phyloP scores from a whole-genome alignment of 805 yeast species.

The Wickerhamomyces pijperi region DNA sequence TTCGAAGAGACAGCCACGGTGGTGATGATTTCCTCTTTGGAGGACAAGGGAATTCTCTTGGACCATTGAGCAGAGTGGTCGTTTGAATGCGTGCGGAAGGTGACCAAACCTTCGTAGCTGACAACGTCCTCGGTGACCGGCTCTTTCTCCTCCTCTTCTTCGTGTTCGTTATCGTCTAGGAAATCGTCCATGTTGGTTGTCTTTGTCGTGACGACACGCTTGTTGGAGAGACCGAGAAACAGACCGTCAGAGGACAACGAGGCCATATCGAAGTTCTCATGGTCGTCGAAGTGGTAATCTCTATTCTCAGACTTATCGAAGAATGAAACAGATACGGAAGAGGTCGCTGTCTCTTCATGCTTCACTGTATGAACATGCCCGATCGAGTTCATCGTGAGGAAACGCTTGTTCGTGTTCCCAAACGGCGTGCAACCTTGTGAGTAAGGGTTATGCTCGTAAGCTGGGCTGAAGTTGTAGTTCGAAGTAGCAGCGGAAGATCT shows the following conservation, averaged over 20 bases:
- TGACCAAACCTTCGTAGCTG: not conserved
- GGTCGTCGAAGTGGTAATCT: constrained; percentile 69
- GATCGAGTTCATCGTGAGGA: constrained; percentile 64
- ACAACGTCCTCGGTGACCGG: not conserved
- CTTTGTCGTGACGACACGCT: constrained; percentile 16
- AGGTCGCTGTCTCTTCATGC: constrained; percentile 38
- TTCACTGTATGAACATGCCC: constrained; percentile 79
- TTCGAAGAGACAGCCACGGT: constrained; percentile 56
- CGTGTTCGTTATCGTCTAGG: constrained; percentile 18
- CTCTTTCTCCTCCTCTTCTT: not conserved
- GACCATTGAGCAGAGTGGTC: constrained; percentile 64
- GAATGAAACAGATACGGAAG: constrained; percentile 77
- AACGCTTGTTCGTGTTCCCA: constrained; percentile 45
- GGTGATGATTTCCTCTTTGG: constrained; percentile 46
- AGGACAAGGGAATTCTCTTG: constrained; percentile 35
- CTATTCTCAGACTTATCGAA: constrained; percentile 67
- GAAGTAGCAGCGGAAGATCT: not conserved
- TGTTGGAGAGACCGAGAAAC: constrained; percentile 42
- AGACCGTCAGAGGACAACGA: constrained; percentile 59
- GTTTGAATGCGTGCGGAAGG: constrained; percentile 48
- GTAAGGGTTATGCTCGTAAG: constrained; percentile 34
- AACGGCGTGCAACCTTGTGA: constrained; percentile 90
- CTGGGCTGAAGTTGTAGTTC: not conserved
- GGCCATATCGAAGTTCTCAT: constrained; percentile 61
- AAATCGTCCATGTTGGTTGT: constrained; percentile 31